Evolutionary conservation across 352 stramenopile species (phyloP), one percentile per base, ranked within the genome.

Genomic region (Thalassiosira hispida): DNA sequence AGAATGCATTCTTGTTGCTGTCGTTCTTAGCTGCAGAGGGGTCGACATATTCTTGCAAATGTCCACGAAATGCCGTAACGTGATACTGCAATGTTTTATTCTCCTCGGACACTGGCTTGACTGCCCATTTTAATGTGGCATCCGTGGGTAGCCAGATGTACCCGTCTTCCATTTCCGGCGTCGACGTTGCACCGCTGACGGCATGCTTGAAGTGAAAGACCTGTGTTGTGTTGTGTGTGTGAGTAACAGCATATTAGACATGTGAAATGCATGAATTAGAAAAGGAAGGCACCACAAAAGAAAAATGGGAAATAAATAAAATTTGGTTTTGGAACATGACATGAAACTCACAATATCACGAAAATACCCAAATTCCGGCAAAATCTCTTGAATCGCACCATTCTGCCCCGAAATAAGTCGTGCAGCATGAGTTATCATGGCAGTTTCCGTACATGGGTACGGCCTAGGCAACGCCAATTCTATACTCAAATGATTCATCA

Each of bases 301-400:
- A n/a, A n/a, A n/a, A n/a, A n/a, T n/a, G n/a, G n/a, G n/a, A n/a
- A n/a, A n/a, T n/a, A n/a, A n/a, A n/a, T n/a, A n/a, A n/a, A n/a
- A n/a, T n/a, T n/a, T n/a, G n/a, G n/a, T n/a, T n/a, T n/a, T n/a
- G n/a, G n/a, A n/a, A n/a, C n/a, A n/a, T n/a, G n/a, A n/a, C n/a
- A n/a, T n/a, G n/a, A 7, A 61, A 46, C 52, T 5, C 18, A 51
- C 90, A 75, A 97, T 96, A 71, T 97, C 95, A n/a, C 95, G 76
- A 56, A 97, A 96, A 69, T 95, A 96, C 59, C 92, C 95, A 59
- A 97, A 92, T 73, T 97, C 94, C 0, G 95, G 95, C 18, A 96
- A 90, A 44, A 97, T 91, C 68, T 97, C 95, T 61, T 97, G 85
- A 16, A 97, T 87, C 1, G 90, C 85, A 23, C 84, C 83, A 73